phyloP scores from a whole-genome alignment of 2,329 filamentous ascomycete species.

The Coniochaeta sp. region DNA sequence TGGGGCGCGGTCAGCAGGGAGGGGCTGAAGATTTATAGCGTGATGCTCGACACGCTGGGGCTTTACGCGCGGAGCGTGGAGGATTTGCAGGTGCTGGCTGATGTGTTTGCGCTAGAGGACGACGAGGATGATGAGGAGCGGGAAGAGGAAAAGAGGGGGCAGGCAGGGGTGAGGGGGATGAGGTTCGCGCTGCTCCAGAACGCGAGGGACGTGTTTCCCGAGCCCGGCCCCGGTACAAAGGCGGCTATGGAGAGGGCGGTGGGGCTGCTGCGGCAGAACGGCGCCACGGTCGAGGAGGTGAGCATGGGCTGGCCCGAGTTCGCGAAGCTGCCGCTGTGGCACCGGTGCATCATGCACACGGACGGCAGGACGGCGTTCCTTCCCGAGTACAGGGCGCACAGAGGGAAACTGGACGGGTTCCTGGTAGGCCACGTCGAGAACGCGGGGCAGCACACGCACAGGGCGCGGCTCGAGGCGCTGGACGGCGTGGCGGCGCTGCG shows the following conservation, averaged over 20 bases:
- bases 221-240: slow-evolving; percentile 35
- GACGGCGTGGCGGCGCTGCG: slow-evolving; percentile 47
- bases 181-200: slow-evolving; percentile 50
- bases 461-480: slow-evolving; percentile 43
- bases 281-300: slow-evolving; percentile 50
- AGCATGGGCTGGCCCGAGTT: slow-evolving; percentile 41
- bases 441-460: slow-evolving; percentile 29
- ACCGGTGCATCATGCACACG: slow-evolving; percentile 37
- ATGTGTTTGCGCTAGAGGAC: slow-evolving; percentile 46
- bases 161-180: slow-evolving; percentile 30
- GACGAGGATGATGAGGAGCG: not conserved
- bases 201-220: slow-evolving; percentile 33
- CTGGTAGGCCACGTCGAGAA: slow-evolving; percentile 47
- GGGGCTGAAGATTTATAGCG: slow-evolving; percentile 50
- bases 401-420: slow-evolving; percentile 34
- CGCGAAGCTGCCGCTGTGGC: slow-evolving; percentile 33
- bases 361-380: slow-evolving; percentile 49
- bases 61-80: slow-evolving; percentile 49
- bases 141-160: slow-evolving; percentile 17
- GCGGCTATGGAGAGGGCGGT: slow-evolving; percentile 33
- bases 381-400: slow-evolving; percentile 41
- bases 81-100: slow-evolving; percentile 49
- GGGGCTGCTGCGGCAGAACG: slow-evolving; percentile 31
- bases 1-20: slow-evolving; percentile 57
- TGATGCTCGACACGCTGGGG: slow-evolving; percentile 56